Evolutionary conservation across 805 yeast species (phyloP).

Genomic region (Saccharomyces mikatae): DNA sequence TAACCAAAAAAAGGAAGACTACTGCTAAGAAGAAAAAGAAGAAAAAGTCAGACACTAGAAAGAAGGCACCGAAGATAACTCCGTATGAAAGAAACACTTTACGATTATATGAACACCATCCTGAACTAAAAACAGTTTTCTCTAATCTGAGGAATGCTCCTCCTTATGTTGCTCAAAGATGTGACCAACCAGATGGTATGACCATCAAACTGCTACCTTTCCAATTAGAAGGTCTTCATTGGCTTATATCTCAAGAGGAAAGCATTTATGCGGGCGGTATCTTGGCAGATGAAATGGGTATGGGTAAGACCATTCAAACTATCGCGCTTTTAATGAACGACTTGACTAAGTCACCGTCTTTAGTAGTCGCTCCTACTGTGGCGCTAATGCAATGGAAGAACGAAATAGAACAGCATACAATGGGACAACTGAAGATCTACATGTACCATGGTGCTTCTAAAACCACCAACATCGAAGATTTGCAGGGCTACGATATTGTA

Average conservation of each 20-base stretch:
- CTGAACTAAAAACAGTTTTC: constrained; percentile 67
- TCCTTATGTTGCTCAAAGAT: constrained; percentile 42
- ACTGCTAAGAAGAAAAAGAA: constrained; percentile 13
- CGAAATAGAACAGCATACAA: constrained; percentile 82
- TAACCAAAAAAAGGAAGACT: constrained; percentile 18
- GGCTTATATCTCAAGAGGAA: constrained; percentile 81
- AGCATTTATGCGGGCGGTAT: constrained; percentile 75
- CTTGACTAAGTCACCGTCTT: constrained; percentile 56
- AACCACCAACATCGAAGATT: constrained; percentile 45
- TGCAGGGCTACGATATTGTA: constrained; percentile 58
- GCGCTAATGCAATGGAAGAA: constrained; percentile 96
- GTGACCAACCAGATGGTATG: constrained; percentile 75
- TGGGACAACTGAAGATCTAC: constrained; percentile 55
- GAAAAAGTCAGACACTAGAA: constrained; percentile 11
- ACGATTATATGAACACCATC: constrained; percentile 66
- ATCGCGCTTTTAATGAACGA: constrained; percentile 79
- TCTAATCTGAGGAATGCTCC: constrained; percentile 47
- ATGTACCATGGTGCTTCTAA: constrained; percentile 85
- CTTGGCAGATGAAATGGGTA: constrained; percentile 98
- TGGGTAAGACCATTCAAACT: constrained; percentile 98
- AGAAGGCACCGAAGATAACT: constrained; percentile 45
- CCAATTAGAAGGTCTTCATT: constrained; percentile 85
- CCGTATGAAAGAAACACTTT: constrained; percentile 63
- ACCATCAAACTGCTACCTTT: constrained; percentile 71
- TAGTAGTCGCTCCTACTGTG: constrained; percentile 97